Evolutionary conservation across 2,329 filamentous ascomycete genomes (phyloP).

Genomic region (Blastomyces percursus): DNA sequence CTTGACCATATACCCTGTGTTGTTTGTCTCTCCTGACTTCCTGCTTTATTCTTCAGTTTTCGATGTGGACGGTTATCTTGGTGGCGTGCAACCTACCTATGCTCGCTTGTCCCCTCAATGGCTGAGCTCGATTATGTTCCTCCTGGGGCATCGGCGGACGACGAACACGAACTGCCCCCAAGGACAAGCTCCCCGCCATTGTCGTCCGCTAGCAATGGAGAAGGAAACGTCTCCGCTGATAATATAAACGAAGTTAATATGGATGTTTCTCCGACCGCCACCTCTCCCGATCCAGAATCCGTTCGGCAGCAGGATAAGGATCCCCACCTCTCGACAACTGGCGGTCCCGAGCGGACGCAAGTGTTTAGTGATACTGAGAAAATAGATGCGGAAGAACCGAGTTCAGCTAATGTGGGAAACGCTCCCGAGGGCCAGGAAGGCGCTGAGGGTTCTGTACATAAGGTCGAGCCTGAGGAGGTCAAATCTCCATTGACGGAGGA

Average conservation of each 20-base stretch:
- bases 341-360: not conserved
- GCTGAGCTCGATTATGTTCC: slow-evolving; percentile 26
- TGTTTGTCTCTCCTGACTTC: slow-evolving; percentile 1
- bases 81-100: slow-evolving; percentile 21
- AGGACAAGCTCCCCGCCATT: not conserved
- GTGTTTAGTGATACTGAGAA: not conserved
- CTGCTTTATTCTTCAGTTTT: slow-evolving; percentile 9
- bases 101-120: slow-evolving; percentile 32
- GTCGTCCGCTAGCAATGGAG: not conserved
- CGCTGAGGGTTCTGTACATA: not conserved
- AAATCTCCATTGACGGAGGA: not conserved
- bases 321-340: not conserved
- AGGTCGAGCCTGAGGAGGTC: not conserved
- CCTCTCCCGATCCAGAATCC: not conserved
- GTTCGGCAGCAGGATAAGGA: not conserved
- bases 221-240: no score
- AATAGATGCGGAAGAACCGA: not conserved
- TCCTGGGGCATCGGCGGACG: slow-evolving; percentile 5
- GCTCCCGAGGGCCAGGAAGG: not conserved
- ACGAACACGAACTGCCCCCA: not conserved
- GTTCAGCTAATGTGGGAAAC: slow-evolving; percentile 1
- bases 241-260: not conserved
- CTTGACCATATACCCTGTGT: slow-evolving; percentile 13
- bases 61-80: slow-evolving; percentile 21
- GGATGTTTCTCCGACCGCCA: not conserved